phyloP scores from a whole-genome alignment of 2,329 filamentous ascomycete species.

The Aspergillus pseudoglaucus region DNA sequence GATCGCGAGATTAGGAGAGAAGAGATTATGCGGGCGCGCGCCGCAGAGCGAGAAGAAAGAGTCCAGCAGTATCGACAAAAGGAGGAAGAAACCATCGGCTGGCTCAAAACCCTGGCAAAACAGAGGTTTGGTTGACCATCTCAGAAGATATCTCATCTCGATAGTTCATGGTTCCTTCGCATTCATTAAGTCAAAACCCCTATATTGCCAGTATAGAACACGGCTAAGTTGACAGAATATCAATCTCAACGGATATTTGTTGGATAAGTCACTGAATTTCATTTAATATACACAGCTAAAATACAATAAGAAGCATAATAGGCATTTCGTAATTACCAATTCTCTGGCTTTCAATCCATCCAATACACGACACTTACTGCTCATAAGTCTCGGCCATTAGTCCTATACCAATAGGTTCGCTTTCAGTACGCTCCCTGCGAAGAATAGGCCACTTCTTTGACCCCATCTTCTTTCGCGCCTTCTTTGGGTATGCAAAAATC shows the following conservation, averaged over 20 bases:
- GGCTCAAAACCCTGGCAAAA: constrained; percentile 70
- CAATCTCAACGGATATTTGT: background rate
- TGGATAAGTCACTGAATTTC: background rate
- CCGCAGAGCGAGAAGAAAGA: constrained; percentile 73
- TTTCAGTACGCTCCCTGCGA: constrained; percentile 2
- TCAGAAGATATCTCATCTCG: background rate
- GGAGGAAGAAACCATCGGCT: constrained; percentile 78
- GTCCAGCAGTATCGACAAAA: constrained; percentile 63
- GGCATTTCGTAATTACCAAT: background rate
- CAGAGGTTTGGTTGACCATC: constrained; percentile 62
- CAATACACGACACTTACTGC: background rate
- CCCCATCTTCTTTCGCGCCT: constrained; percentile 3
- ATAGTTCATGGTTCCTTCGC: background rate
- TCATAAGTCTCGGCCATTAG: background rate
- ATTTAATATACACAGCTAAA: background rate
- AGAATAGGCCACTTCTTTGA: background rate
- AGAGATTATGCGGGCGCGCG: constrained; percentile 67
- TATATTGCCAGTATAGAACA: background rate
- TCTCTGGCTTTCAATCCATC: background rate
- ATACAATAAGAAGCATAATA: background rate
- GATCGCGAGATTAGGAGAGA: constrained; percentile 78
- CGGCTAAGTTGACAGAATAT: background rate
- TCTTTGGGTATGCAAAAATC: constrained; percentile 3
- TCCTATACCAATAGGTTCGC: constrained; percentile 5
- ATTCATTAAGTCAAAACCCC: background rate